These are phyloP conservation scores for Hymenochaete sp. DNA, from an alignment of 1,284 basidiomycete genomes.

Conservation along the genomic window DNA sequence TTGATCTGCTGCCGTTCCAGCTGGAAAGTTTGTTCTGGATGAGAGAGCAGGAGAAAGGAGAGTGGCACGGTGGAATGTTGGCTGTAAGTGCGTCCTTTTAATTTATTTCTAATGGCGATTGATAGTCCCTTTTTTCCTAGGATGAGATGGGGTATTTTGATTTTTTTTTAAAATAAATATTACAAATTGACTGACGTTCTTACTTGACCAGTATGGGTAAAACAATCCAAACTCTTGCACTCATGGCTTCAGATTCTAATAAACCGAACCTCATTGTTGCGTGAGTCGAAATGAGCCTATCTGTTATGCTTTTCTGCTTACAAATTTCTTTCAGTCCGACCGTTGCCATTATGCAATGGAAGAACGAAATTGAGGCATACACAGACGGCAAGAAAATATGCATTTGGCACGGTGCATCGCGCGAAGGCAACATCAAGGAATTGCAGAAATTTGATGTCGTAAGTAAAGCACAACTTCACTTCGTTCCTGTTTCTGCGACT, in stretches of 20 bases:
- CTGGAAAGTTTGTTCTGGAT: constrained; percentile 95
- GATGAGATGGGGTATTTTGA: constrained; percentile 80
- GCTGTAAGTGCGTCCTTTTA: constrained; percentile 48
- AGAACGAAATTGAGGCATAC: constrained; percentile 84
- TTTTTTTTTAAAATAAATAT: constrained; percentile 1
- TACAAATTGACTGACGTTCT: constrained; percentile 5
- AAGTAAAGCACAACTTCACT: constrained; percentile 26
- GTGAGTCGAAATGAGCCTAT: constrained; percentile 33
- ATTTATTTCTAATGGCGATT: constrained; percentile 12
- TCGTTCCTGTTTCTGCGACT: not conserved
- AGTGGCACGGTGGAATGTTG: constrained; percentile 90
- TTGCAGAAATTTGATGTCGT: constrained; percentile 86
- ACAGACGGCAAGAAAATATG: constrained; percentile 74
- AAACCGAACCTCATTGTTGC: constrained; percentile 90
- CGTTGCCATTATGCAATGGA: constrained; percentile 98
- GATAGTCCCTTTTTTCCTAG: constrained; percentile 29
- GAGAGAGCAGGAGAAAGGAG: constrained; percentile 82
- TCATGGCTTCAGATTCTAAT: constrained; percentile 72
- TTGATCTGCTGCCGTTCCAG: constrained; percentile 72
- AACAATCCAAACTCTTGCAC: constrained; percentile 93
- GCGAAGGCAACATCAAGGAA: constrained; percentile 54
- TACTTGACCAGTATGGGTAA: constrained; percentile 79
- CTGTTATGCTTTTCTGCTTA: not conserved
- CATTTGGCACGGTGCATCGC: constrained; percentile 84
- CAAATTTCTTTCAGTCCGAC: constrained; percentile 52